phyloP scores from a whole-genome alignment of 2,329 filamentous ascomycete species.

The Aspergillus jensenii region DNA sequence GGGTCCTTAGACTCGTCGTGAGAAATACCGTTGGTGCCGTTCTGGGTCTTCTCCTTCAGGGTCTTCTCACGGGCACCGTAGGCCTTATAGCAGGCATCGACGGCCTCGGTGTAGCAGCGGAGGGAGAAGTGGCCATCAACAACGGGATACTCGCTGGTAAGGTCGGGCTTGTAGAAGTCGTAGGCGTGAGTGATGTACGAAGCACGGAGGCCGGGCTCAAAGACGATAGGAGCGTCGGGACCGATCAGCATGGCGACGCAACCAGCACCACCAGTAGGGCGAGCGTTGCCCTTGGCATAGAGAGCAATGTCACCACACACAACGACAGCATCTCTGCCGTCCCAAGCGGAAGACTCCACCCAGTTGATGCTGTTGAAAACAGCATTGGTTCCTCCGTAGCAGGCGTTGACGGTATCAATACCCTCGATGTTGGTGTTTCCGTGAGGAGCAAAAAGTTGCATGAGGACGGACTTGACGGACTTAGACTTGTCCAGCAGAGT shows the following conservation, averaged over 20 bases:
- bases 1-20: conserved; percentile 56
- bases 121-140: conserved; percentile 82
- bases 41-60: conserved; percentile 48
- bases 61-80: conserved; percentile 73
- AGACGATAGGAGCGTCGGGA: conserved; percentile 72
- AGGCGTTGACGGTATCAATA: conserved; percentile 79
- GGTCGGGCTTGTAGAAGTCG: conserved; percentile 88
- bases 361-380: conserved; percentile 82
- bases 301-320: conserved; percentile 81
- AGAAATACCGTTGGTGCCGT: conserved; percentile 50
- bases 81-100: conserved; percentile 77
- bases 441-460: conserved; percentile 72
- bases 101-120: conserved; percentile 77
- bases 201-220: conserved; percentile 76
- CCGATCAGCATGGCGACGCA: conserved; percentile 77
- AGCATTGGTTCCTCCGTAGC: conserved; percentile 83
- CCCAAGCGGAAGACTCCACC: conserved; percentile 84
- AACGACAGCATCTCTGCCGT: conserved; percentile 77
- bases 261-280: conserved; percentile 78
- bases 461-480: conserved; percentile 83
- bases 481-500: conserved; percentile 87
- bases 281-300: conserved; percentile 79
- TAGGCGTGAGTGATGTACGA: conserved; percentile 82
- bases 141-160: conserved; percentile 83
- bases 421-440: conserved; percentile 83